These are phyloP conservation scores for Hordeum pubiflorum DNA, from an alignment of 202 grass and related monocot genomes.

Conservation along the genomic window DNA sequence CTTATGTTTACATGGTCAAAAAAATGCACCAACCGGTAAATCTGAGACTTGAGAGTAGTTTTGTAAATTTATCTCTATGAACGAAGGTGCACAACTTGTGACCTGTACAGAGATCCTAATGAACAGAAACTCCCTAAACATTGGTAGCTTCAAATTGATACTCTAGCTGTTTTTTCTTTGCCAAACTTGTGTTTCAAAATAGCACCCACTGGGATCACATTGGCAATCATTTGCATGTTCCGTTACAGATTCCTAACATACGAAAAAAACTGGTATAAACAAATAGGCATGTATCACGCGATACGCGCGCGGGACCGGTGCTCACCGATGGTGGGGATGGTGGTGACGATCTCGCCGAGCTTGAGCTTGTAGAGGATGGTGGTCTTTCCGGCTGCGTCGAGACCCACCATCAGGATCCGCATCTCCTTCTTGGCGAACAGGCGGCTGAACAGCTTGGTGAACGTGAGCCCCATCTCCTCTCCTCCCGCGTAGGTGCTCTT, in stretches of 20 bases:
- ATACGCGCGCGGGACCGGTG: background rate
- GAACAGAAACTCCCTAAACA: background rate
- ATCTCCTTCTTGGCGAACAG: conserved; percentile 97
- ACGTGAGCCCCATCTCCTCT: conserved; percentile 80
- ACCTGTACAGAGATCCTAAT: background rate
- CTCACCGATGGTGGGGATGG: conserved; percentile 90
- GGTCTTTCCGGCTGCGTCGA: conserved; percentile 92
- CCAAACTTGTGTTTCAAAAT: background rate
- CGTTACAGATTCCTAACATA: background rate
- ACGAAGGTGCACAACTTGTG: background rate
- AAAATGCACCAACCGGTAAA: background rate
- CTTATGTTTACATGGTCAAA: background rate
- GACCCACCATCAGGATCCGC: conserved; percentile 92
- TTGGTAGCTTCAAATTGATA: background rate
- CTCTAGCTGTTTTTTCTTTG: background rate
- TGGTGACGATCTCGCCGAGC: conserved; percentile 94
- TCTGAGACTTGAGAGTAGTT: background rate
- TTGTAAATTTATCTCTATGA: background rate
- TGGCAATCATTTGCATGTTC: background rate
- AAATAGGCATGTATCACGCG: background rate
- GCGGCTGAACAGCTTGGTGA: conserved; percentile 90
- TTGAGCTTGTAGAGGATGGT: conserved; percentile 98
- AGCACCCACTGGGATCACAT: background rate
- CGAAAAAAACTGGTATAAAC: background rate
- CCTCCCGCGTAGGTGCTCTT: conserved; percentile 13